A percentile compares a stretch with the other conserved stretches of the same genome.
phyloP scores from a whole-genome alignment of 106 monocot genomes.

The Hemerocallis citrina region DNA sequence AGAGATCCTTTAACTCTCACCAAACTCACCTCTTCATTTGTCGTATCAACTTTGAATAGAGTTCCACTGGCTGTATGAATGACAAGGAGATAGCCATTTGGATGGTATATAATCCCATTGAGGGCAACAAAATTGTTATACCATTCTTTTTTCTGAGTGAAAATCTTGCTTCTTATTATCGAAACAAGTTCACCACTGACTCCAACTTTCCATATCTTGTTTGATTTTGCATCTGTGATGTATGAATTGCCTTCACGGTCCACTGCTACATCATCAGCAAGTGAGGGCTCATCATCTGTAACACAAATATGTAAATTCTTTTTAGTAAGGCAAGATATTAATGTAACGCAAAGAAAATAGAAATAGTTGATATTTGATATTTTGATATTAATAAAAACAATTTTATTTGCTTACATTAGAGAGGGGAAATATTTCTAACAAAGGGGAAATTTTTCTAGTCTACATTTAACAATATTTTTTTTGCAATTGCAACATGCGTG shows the following conservation, averaged over 20 bases:
- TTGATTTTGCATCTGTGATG: constrained; percentile 53
- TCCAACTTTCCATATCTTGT: constrained; percentile 79
- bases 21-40: constrained; percentile 29
- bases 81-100: constrained; percentile 70
- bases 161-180: constrained; percentile 40
- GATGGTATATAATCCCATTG: constrained; percentile 84
- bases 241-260: constrained; percentile 74
- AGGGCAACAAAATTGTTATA: constrained; percentile 48
- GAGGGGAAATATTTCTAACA: too few species aligned
- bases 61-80: constrained; percentile 61
- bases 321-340: too few species aligned
- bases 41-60: constrained; percentile 57
- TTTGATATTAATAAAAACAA: too few species aligned
- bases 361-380: too few species aligned
- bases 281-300: constrained; percentile 37
- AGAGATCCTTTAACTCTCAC: constrained; percentile 58
- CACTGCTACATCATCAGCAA: constrained; percentile 77
- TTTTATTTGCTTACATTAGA: too few species aligned
- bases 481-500: too few species aligned
- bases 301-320: not conserved
- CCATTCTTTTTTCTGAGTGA: constrained; percentile 33
- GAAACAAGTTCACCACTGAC: constrained; percentile 45
- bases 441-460: too few species aligned
- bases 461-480: too few species aligned
- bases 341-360: too few species aligned